Percentiles rank a stretch among this genome's conserved stretches.
Conservation (phyloP, 257 asterid species). For the Marsdenia floribunda region DNA sequence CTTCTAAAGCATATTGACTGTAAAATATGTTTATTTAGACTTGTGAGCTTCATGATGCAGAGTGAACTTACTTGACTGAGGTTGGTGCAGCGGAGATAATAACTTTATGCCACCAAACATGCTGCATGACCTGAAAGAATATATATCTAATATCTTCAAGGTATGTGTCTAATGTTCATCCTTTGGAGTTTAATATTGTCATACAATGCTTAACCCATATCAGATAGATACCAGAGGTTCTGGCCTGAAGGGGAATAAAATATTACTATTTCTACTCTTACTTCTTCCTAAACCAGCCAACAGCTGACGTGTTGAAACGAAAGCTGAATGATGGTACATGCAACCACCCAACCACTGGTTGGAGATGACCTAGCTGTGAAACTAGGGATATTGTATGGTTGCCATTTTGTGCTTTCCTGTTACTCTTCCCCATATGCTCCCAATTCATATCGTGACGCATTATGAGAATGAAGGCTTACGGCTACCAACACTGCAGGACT, state of each 20-base stretch:
- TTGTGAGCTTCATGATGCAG: constrained; percentile 7
- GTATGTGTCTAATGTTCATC: background rate
- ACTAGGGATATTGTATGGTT: constrained; percentile 8
- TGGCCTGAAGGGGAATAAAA: background rate
- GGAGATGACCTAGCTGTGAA: constrained; percentile 11
- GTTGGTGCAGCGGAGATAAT: background rate
- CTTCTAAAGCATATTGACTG: background rate
- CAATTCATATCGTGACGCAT: constrained; percentile 8
- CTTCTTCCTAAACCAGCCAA: constrained; percentile 14
- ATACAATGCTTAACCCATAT: background rate
- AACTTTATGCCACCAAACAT: background rate
- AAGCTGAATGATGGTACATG: constrained; percentile 11
- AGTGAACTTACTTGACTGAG: background rate
- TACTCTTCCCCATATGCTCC: constrained; percentile 13
- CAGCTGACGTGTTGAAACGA: constrained; percentile 16
- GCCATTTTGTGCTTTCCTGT: constrained; percentile 9
- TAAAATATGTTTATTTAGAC: background rate
- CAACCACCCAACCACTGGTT: constrained; percentile 9
- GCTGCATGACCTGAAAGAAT: constrained; percentile 1
- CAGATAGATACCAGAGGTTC: background rate
- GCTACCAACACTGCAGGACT: constrained; percentile 1
- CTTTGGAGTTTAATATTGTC: background rate
- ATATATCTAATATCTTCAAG: background rate
- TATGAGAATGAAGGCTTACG: background rate
- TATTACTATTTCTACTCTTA: background rate